phyloP scores from a whole-genome alignment of 208 protist genomes.

The Naegleria gruberi region DNA sequence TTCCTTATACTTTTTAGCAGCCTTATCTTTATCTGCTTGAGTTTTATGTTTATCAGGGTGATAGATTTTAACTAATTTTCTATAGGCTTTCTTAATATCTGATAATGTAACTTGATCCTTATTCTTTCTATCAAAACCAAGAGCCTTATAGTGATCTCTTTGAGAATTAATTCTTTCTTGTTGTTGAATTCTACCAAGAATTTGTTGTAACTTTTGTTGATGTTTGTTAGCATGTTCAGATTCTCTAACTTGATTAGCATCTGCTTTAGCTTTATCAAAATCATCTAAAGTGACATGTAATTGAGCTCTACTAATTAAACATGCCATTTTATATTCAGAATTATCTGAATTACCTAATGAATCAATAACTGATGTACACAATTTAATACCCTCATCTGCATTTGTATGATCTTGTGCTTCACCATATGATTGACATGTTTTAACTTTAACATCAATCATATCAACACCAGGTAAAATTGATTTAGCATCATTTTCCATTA shows the following conservation, averaged over 20 bases:
- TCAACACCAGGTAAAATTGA: neutral
- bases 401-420: neutral
- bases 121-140: neutral
- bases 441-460: neutral
- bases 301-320: neutral
- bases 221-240: neutral
- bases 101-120: neutral
- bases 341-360: neutral
- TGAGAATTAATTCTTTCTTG: neutral
- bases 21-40: constrained; percentile 42
- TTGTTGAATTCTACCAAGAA: neutral
- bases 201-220: neutral
- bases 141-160: constrained; percentile 4
- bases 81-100: constrained; percentile 4
- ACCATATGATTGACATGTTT: neutral
- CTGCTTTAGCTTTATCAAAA: neutral
- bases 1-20: constrained; percentile 75
- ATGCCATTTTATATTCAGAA: neutral
- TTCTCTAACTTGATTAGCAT: neutral
- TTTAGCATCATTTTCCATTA: neutral
- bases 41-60: constrained; percentile 25
- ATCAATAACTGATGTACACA: neutral
- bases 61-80: neutral
- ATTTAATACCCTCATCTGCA: neutral
- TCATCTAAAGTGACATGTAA: neutral